phyloP scores from a whole-genome alignment of 2,329 filamentous ascomycete species.

The Zymoseptoria brevis region DNA sequence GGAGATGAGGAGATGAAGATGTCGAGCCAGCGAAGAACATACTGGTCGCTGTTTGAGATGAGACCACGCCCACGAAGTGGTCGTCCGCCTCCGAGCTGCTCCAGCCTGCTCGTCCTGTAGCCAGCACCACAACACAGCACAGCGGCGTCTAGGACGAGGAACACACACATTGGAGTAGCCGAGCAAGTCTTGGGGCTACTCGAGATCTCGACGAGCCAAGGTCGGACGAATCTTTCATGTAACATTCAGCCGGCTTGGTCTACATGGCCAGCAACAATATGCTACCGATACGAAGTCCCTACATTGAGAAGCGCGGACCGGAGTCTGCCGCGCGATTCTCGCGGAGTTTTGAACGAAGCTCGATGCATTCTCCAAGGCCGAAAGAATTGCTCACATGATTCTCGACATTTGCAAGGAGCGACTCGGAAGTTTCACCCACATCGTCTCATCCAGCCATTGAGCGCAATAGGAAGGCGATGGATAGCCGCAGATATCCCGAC shows the following conservation, averaged over 20 bases:
- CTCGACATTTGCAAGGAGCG: neutral
- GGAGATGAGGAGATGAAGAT: slow-evolving; percentile 24
- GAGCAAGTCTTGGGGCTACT: too few relatives aligned
- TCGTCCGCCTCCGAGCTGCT: too few relatives aligned
- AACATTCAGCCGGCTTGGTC: neutral
- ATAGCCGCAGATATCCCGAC: neutral
- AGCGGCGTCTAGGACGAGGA: too few relatives aligned
- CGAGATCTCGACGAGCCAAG: too few relatives aligned
- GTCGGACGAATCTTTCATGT: too few relatives aligned
- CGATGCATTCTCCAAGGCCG: too few relatives aligned
- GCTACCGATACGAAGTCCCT: neutral
- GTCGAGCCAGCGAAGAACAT: too few relatives aligned
- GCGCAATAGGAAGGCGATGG: neutral
- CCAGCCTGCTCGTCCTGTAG: too few relatives aligned
- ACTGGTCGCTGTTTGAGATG: too few relatives aligned
- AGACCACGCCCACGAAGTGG: neutral
- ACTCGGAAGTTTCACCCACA: neutral
- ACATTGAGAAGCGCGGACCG: neutral
- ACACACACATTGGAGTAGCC: too few relatives aligned
- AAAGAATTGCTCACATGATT: neutral
- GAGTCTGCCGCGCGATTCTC: neutral
- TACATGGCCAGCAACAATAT: neutral
- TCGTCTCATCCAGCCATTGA: neutral
- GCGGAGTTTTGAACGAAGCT: too few relatives aligned
- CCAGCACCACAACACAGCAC: too few relatives aligned